These are phyloP conservation scores for Geosmithia morbida DNA, from an alignment of 2,329 filamentous ascomycete genomes.

Conservation along the genomic window DNA sequence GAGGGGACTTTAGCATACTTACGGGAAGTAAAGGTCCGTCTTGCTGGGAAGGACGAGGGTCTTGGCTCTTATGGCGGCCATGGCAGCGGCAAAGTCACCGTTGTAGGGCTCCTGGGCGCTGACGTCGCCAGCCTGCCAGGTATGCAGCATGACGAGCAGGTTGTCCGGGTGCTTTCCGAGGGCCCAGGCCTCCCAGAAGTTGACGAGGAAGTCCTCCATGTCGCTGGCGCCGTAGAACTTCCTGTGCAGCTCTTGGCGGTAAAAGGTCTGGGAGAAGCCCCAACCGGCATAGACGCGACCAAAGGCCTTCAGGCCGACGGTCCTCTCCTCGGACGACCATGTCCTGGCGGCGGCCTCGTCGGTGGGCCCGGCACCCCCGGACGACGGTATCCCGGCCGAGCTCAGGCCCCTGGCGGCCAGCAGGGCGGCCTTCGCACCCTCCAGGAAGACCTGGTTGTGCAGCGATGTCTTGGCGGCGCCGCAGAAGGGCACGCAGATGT, in stretches of 20 bases:
- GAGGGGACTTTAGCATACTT: conserved; percentile 2
- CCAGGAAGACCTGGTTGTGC: conserved; percentile 40
- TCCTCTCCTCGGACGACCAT: conserved; percentile 26
- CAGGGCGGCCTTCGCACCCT: conserved; percentile 34
- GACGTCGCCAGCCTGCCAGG: conserved; percentile 64
- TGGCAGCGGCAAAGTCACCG: conserved; percentile 47
- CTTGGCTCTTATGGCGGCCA: conserved; percentile 58
- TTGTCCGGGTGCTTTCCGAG: conserved; percentile 63
- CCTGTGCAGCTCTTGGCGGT: conserved; percentile 56
- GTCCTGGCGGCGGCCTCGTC: no score
- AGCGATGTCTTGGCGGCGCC: conserved; percentile 32
- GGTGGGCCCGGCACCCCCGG: background rate
- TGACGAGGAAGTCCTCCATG: conserved; percentile 59
- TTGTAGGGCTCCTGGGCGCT: conserved; percentile 55
- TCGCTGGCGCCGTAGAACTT: conserved; percentile 47
- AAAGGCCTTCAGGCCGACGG: conserved; percentile 47
- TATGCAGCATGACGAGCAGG: conserved; percentile 59
- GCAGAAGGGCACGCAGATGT: conserved; percentile 30
- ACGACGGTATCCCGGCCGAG: conserved; percentile 31
- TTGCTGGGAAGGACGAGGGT: conserved; percentile 55
- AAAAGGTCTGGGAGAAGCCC: conserved; percentile 71
- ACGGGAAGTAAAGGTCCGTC: conserved; percentile 68
- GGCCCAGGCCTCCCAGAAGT: conserved; percentile 66
- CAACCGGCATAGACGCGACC: conserved; percentile 66
- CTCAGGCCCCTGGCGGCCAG: conserved; percentile 21